Conservation (phyloP, 2,329 filamentous ascomycete species). For the Sordariomycetes sp. region DNA sequence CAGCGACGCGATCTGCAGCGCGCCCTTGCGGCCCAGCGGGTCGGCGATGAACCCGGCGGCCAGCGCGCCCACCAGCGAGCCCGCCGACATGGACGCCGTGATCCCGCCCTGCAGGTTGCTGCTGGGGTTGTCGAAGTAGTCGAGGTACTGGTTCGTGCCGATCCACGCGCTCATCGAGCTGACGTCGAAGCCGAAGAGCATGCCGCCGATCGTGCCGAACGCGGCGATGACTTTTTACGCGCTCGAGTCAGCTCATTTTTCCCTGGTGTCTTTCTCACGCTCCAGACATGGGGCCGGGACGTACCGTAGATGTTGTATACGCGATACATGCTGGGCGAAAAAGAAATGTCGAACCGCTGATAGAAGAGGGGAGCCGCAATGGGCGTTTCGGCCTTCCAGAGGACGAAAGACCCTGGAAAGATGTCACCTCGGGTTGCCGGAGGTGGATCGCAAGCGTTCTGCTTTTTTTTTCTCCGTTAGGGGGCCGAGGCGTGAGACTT, state of each 20-base stretch:
- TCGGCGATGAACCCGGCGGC: background rate
- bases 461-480: no score
- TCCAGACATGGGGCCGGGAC: background rate
- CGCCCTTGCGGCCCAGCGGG: background rate
- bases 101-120: slow-evolving; percentile 57
- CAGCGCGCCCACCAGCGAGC: slow-evolving; percentile 52
- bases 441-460: no score
- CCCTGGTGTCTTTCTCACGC: background rate
- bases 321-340: background rate
- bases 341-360: no score
- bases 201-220: slow-evolving; percentile 38
- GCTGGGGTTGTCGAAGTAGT: slow-evolving; percentile 57
- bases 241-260: background rate
- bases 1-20: background rate
- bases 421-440: no score
- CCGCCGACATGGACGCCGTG: slow-evolving; percentile 63
- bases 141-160: slow-evolving; percentile 56
- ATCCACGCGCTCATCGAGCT: slow-evolving; percentile 62
- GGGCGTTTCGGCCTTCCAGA: no score
- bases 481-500: no score
- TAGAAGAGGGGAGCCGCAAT: no score
- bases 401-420: no score
- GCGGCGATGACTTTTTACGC: background rate
- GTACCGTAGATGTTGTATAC: background rate
- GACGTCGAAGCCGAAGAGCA: slow-evolving; percentile 71